Conservation (phyloP, 129 eudicot species). For the Artemisia tridentata region DNA sequence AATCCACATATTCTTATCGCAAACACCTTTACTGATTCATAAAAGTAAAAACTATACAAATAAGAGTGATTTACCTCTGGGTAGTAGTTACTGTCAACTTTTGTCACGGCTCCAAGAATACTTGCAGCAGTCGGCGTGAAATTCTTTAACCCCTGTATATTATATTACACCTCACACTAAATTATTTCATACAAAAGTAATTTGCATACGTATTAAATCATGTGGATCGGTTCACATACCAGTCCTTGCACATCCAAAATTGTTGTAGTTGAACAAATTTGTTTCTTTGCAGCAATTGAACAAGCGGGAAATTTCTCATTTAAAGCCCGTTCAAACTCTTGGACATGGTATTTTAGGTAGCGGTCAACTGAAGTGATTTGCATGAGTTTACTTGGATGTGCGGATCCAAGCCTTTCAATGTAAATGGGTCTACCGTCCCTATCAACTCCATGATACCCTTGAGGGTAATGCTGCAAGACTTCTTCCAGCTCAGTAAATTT, state of each 20-base stretch:
- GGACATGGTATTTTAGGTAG: slow-evolving; percentile 79
- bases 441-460: slow-evolving; percentile 98
- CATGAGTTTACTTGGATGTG: slow-evolving; percentile 80
- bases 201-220: neutral
- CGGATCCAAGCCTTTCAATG: slow-evolving; percentile 81
- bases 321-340: slow-evolving; percentile 77
- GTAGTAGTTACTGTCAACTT: slow-evolving; percentile 70
- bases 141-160: slow-evolving; percentile 76
- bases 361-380: slow-evolving; percentile 69
- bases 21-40: slow-evolving; percentile 8
- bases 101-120: slow-evolving; percentile 75
- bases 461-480: slow-evolving; percentile 81
- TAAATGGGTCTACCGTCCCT: slow-evolving; percentile 86
- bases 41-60: neutral
- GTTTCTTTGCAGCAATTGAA: slow-evolving; percentile 80
- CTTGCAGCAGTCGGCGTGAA: slow-evolving; percentile 69
- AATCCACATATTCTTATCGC: slow-evolving; percentile 13
- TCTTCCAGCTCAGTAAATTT: slow-evolving; percentile 71
- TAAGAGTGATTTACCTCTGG: slow-evolving; percentile 59
- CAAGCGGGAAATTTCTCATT: slow-evolving; percentile 82
- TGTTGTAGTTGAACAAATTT: slow-evolving; percentile 77
- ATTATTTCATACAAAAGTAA: neutral
- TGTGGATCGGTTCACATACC: slow-evolving; percentile 42
- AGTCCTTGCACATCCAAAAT: slow-evolving; percentile 88
- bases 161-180: slow-evolving; percentile 12